These are phyloP conservation scores for Pelagomonas calceolata DNA, from an alignment of 108 stramenopile species.

Conservation along the genomic window DNA sequence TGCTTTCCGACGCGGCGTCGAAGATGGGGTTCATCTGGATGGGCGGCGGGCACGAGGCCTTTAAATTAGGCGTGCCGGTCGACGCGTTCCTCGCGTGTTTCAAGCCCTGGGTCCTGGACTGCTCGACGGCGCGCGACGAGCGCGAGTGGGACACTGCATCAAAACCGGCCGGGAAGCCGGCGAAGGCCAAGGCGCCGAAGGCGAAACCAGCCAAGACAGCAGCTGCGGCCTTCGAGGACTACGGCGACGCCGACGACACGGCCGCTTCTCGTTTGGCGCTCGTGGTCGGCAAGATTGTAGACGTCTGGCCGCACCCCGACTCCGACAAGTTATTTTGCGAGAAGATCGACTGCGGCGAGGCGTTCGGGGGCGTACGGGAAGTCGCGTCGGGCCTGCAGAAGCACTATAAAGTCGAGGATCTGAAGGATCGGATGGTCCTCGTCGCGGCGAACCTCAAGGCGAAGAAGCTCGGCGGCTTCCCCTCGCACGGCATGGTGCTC, in stretches of 20 bases:
- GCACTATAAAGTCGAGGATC: conserved; percentile 62
- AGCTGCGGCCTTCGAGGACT: background rate
- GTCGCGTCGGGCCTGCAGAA: conserved; percentile 88
- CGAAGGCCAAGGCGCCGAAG: conserved; percentile 3
- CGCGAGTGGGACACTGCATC: background rate
- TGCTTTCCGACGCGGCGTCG: conserved; percentile 1
- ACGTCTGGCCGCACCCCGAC: conserved; percentile 88
- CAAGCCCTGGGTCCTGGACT: background rate
- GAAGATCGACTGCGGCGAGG: conserved; percentile 95
- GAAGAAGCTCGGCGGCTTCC: conserved; percentile 84
- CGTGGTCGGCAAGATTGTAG: conserved; percentile 70
- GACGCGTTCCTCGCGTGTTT: background rate
- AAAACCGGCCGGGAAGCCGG: background rate
- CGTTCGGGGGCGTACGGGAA: conserved; percentile 48
- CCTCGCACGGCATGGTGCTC: conserved; percentile 94
- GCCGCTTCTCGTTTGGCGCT: conserved; percentile 54
- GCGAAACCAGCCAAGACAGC: background rate
- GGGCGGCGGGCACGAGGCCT: conserved; percentile 8
- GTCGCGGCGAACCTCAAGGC: conserved; percentile 95
- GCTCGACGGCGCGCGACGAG: background rate
- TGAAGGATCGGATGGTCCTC: conserved; percentile 74
- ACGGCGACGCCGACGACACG: conserved; percentile 9
- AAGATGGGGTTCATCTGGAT: background rate
- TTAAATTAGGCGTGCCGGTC: background rate
- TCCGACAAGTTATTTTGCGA: conserved; percentile 96